Evolutionary conservation across 495 filamentous ascomycete genomes (phyloP).

Genomic region (Neurospora tetraspora): DNA sequence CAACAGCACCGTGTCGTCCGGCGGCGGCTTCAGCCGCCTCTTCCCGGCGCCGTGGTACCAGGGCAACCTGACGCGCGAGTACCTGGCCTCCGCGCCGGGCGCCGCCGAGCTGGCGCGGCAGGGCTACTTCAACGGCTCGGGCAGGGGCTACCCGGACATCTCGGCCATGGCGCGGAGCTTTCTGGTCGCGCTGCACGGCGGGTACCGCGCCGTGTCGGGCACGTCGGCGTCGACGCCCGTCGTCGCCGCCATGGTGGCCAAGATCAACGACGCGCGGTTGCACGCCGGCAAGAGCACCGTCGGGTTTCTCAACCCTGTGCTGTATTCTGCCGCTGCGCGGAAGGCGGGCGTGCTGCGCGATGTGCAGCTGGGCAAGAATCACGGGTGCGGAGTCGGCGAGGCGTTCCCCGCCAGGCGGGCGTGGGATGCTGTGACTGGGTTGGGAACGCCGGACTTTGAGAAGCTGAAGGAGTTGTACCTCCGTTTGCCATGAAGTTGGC

Average conservation of each 20-base stretch:
- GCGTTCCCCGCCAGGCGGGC: conserved; percentile 41
- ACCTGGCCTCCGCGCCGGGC: neutral
- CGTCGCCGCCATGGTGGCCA: conserved; percentile 9
- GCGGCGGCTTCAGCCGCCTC: conserved; percentile 41
- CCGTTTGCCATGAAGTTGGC: conserved; percentile 7
- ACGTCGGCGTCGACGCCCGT: conserved; percentile 9
- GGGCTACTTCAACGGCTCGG: neutral
- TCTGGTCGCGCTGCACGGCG: conserved; percentile 4
- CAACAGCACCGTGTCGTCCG: conserved; percentile 10
- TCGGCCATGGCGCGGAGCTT: conserved; percentile 2
- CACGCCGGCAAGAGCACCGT: conserved; percentile 35
- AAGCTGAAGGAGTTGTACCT: conserved; percentile 35
- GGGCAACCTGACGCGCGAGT: neutral
- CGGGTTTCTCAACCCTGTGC: conserved; percentile 43
- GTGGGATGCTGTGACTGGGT: conserved; percentile 46
- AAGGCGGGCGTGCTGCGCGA: conserved; percentile 39
- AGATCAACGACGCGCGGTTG: conserved; percentile 40
- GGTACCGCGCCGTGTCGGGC: conserved; percentile 1
- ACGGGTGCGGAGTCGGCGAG: conserved; percentile 33
- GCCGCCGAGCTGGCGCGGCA: neutral
- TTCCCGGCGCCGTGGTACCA: conserved; percentile 33
- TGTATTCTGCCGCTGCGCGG: conserved; percentile 24
- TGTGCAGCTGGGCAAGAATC: conserved; percentile 36
- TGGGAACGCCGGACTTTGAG: conserved; percentile 44
- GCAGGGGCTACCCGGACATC: conserved; percentile 12